Base-by-base conservation (phyloP, 2,329 filamentous ascomycete species). In the Fusarium abutilonis region DNA sequence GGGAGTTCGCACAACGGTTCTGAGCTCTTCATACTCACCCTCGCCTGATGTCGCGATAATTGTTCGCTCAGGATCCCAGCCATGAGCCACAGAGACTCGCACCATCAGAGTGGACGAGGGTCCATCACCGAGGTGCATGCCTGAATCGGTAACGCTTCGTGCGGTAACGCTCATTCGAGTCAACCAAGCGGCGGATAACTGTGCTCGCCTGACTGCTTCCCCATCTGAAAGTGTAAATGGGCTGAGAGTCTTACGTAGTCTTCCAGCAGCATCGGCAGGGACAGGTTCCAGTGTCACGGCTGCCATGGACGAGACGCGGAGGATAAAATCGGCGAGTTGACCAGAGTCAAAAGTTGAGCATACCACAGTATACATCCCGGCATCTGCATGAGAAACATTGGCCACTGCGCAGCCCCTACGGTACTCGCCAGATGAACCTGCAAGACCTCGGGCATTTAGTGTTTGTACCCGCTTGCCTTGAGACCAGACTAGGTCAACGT, bases 331-430 rank as follows among this genome's bases (percentile, higher is more conserved):
- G 4, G 90, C 91, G 1, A 86, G 80, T 71, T 96, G 91, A 9
- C 89, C 89, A 0, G 89, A 83, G 62, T 96, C 92, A 73, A 96
- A 98, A 0, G 94, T 96, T 3, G 92, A 97, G 73, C 90, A 94
- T 7, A 97, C 89, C 52, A 97, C 83, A 0, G 92, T 97, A 75
- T 98, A 99, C 0, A 82, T 82, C 0, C 94, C 94, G 1, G 86
- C 78, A 35, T 88, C 86, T 15, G 97, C 78, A 17, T 79, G 63
- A 70, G 70, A 74, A 66, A 85, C 78, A 60, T 91, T 85, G 3
- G 89, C 88, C 29, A 93, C 80, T 4, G 91, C 90, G 72, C 90
- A 91, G 26, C 90, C 90, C 26, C 89, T 87, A 44, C 91, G 88
- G 76, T 99, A 97, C 66, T 97, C 92, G n/a, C 91, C 91, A 31